Evolutionary conservation across 2,329 filamentous ascomycete species (phyloP).

Genomic region (Pseudogymnoascus sp.): DNA sequence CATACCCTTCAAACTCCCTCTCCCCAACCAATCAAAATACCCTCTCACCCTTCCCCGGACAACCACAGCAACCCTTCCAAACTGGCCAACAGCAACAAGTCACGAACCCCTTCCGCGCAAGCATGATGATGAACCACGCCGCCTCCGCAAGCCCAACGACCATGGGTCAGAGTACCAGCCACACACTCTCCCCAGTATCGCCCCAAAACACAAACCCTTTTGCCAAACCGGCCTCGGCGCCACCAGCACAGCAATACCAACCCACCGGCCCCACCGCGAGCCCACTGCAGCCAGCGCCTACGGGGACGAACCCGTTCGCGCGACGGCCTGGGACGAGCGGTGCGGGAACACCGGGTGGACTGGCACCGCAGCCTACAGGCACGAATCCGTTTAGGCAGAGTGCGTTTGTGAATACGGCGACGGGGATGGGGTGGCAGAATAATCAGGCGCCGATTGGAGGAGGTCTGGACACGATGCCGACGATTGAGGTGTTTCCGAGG

Average conservation of each 20-base stretch:
- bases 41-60: conserved; percentile 36
- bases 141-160: conserved; percentile 33
- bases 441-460: conserved; percentile 72
- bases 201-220: conserved; percentile 82
- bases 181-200: conserved; percentile 34
- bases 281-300: conserved; percentile 47
- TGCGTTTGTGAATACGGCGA: conserved; percentile 79
- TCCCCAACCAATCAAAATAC: conserved; percentile 51
- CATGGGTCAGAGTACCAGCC: conserved; percentile 26
- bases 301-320: conserved; percentile 65
- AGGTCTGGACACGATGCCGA: conserved; percentile 67
- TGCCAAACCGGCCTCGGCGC: conserved; percentile 49
- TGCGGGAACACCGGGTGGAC: conserved; percentile 31
- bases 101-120: conserved; percentile 92
- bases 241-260: conserved; percentile 27
- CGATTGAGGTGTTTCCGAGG: conserved; percentile 77
- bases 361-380: conserved; percentile 71
- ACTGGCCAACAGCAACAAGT: conserved; percentile 44
- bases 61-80: conserved; percentile 30
- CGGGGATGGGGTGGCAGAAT: conserved; percentile 82
- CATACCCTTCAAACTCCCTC: conserved; percentile 45
- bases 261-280: conserved; percentile 37
- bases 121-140: conserved; percentile 60
- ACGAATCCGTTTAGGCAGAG: conserved; percentile 95
- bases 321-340: conserved; percentile 33